Base-by-base conservation (phyloP, 2,329 filamentous ascomycete species). In the Boeremia exigua region DNA sequence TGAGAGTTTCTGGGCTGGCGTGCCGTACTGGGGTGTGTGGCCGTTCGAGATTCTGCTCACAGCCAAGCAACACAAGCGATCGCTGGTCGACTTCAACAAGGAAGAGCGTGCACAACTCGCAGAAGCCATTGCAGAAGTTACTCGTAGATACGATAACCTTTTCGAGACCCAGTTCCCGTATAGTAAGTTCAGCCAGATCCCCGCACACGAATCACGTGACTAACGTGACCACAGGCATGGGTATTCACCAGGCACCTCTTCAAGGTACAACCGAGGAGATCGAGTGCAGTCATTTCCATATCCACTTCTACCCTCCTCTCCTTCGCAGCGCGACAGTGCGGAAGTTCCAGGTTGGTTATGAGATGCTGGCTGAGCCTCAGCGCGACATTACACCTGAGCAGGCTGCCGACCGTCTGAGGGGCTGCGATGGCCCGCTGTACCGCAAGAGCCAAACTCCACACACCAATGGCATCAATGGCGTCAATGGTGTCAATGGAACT, bases 11-110 rank as follows among this genome's bases (percentile, higher is more conserved):
- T 79, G 96, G 37, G 88, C 93, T 0, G 85, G 98, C 14, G 96
- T 93, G 69, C 95, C 95, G 0, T 99, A 95, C 92, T 99, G 95
- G 95, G 95, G 92, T 0, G 84, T 92, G 15, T 99, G 95, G 95
- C 95, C 95, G 0, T 99, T 97, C 59, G 95, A 99, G 80, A 89
- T 94, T 42, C 89, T 99, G 81, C 84, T 99, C 56, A 82, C 97
- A 28, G 86, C 91, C 58, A 96, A 92, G 79, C 82, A 86, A 58
- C 93, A 97, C 74, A 89, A 93, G 63, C 87, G 92, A 37, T 89
- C 90, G 1, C 82, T 99, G 40, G 87, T 96, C 14, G 94, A 99
- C 73, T 82, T 99, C 33, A 85, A 84, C 45, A 82, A 84, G 9
- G 77, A 82, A 25, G 94, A 98, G 77, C 86, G 88, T 62, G 73